Evolutionary conservation across 441 rosid species (phyloP), one percentile per base, ranked within the genome.

Genomic region (Eutrema salsugineum): DNA sequence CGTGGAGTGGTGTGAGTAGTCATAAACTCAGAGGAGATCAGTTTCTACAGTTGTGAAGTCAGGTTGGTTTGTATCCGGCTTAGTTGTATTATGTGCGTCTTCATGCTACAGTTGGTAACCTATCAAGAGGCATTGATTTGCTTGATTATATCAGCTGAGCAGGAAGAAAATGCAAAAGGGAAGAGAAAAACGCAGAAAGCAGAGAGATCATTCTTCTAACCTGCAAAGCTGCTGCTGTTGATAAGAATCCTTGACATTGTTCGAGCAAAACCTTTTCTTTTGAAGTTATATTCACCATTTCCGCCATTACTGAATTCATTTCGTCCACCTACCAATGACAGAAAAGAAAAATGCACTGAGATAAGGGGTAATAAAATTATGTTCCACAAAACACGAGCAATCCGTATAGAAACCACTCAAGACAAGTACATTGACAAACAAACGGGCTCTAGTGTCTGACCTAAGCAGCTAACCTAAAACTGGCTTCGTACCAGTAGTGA

Each of bases 31-130:
- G 56, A 63, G 85, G 16, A 76, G 79, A 88, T 88, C 90, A 84
- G 83, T 82, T 71, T 87, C 96, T 94, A 82, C 81, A 86, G 83
- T 82, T 28, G 83, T 78, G 85, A 84, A 69, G 86, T 94, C 92
- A 91, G 91, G 88, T 80, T 78, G 54, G 84, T 77, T 16, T 82
- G 16, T 65, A 70, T 72, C 15, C 77, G 79, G 68, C 82, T 84
- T 72, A 78, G 83, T 78, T 87, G 90, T 66, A 87, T 76, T 75
- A 84, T 78, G 72, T 88, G 91, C 43, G 91, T 84, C 76, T 90
- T 85, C 85, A 85, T 73, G 87, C 91, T 88, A 75, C 85, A 83
- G 71, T 81, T 84, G 56, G 83, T 87, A 39, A 87, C 89, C 94
- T 88, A 62, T 7, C 33, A 68, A 51, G 82, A 75, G 10, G 15